Percentiles rank a stretch among this genome's conserved stretches.
These are phyloP conservation scores for Trichoderma citrinoviride DNA, from an alignment of 2,329 filamentous ascomycete species.

Conservation along the genomic window DNA sequence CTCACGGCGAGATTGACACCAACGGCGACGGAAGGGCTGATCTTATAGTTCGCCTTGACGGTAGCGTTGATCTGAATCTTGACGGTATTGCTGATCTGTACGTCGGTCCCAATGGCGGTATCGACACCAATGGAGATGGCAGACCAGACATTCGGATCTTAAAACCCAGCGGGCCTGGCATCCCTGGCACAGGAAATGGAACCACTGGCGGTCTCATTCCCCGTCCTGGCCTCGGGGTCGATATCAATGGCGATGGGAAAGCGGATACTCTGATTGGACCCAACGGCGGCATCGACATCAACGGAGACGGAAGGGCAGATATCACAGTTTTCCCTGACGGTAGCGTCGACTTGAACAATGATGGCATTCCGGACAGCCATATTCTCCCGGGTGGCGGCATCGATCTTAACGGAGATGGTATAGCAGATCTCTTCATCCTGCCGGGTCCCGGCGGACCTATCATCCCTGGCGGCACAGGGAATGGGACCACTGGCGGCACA, in stretches of 20 bases:
- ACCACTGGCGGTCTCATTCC: too few relatives aligned
- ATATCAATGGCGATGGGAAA: background rate
- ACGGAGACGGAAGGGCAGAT: background rate
- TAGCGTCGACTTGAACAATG: background rate
- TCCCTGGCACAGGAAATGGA: background rate
- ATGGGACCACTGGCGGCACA: background rate
- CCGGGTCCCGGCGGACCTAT: background rate
- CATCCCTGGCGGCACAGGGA: background rate
- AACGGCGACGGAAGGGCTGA: constrained; percentile 2
- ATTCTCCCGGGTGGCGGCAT: background rate
- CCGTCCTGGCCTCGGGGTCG: background rate
- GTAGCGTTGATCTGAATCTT: background rate
- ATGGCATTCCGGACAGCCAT: background rate
- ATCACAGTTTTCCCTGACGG: background rate
- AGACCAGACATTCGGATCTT: background rate
- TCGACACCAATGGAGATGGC: background rate
- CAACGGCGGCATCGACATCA: background rate
- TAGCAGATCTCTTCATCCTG: background rate
- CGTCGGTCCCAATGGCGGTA: background rate
- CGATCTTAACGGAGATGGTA: background rate
- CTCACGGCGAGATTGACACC: background rate
- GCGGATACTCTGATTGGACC: background rate
- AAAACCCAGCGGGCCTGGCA: background rate
- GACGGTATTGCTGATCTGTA: background rate
- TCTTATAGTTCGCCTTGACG: background rate